Base-by-base conservation (phyloP, 441 rosid species). In the Erodium trifolium region DNA sequence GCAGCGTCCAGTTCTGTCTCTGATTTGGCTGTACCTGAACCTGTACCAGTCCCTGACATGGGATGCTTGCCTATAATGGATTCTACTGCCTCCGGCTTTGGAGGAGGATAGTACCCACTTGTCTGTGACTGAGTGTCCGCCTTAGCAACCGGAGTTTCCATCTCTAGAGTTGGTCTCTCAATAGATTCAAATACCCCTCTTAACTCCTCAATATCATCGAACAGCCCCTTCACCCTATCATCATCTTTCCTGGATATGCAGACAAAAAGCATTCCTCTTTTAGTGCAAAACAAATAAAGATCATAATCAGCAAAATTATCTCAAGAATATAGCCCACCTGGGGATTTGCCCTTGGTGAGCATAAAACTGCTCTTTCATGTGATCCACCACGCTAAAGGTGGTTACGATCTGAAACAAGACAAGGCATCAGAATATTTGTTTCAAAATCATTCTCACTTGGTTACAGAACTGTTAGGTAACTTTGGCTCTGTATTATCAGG, bases 321-420 rank as follows among this genome's bases (percentile, higher is more conserved):
- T 11, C 67, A 62, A 65, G 53, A 34, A 71, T 73, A 29, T 23
- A 34, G 66, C 79, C 76, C 68, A 92, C 99, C 87, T 85, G 37
- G 85, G 78, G 47, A 79, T 67, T 79, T 84, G 73, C 68, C 76
- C 81, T 6, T 72, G 85, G 68, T 78, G 87, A 76, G 84, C 75
- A 78, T 87, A 87, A 69, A 95, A 86, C 63, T 84, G 93, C 78
- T 86, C 96, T 76, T 85, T 92, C 88, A 94, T 84, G 85, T 81
- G 88, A 81, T 88, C 99, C 76, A 88, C 98, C 43, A 94, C 88
- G 73, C 96, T 87, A 82, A 94, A 87, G 74, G 94, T 88, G 13
- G 97, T 81, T 71, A 92, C 78, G 77, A 94, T 92, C 99, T 94
- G 87, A 68, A 76, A 72, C 45, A 72, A 19, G 68, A 74, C 3